Conservation (phyloP, 306 rosid genomes). For the Fragaria vesca region DNA sequence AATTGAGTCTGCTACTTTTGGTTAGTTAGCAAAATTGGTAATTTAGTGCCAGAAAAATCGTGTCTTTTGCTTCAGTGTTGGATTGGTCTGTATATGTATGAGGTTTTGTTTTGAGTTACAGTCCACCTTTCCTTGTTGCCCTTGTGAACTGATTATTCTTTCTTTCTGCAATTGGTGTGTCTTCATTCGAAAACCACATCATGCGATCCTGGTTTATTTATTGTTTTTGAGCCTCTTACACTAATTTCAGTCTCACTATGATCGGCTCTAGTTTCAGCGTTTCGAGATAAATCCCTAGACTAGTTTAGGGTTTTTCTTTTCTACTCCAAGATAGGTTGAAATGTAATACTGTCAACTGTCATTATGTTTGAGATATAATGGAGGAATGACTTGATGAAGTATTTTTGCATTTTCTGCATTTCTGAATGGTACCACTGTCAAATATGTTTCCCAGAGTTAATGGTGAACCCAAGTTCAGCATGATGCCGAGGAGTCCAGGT, state of each 20-base stretch:
- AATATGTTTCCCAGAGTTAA: slow-evolving; percentile 51
- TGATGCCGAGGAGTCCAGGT: slow-evolving; percentile 77
- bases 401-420: slow-evolving; percentile 22
- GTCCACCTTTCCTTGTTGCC: background rate
- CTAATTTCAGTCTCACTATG: background rate
- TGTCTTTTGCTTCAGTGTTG: slow-evolving; percentile 19
- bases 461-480: slow-evolving; percentile 48
- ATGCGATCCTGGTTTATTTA: background rate
- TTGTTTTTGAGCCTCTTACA: background rate
- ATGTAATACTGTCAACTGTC: background rate
- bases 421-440: slow-evolving; percentile 27
- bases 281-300: background rate
- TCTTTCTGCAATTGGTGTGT: background rate
- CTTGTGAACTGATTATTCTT: background rate
- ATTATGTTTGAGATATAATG: background rate
- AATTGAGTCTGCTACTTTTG: background rate
- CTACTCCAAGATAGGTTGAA: background rate
- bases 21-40: background rate
- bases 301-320: background rate
- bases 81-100: background rate
- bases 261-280: background rate
- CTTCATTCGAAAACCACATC: background rate
- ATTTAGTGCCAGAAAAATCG: background rate
- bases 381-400: background rate
- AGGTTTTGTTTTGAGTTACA: background rate